Evolutionary conservation across 352 stramenopile genomes (phyloP).

Genomic region (Globisporangium parvum): DNA sequence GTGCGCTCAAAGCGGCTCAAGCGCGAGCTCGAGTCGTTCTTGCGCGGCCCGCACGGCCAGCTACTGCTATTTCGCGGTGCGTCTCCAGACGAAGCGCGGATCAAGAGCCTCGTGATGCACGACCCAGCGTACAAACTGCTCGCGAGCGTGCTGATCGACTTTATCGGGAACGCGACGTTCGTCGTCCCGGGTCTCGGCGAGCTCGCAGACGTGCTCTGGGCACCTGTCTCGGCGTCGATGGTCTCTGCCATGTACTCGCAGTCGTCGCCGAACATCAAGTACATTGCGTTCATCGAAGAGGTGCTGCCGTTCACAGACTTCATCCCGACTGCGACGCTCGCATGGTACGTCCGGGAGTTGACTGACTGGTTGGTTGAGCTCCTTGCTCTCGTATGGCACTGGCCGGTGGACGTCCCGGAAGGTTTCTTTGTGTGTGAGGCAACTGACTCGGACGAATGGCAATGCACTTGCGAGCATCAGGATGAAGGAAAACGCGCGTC

Average conservation of each 20-base stretch:
- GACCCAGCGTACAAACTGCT: conserved; percentile 55
- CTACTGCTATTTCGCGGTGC: conserved; percentile 51
- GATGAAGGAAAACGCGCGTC: conserved; percentile 1
- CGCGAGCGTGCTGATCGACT: conserved; percentile 84
- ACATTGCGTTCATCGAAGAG: conserved; percentile 80
- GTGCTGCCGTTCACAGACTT: conserved; percentile 94
- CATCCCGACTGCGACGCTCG: conserved; percentile 91
- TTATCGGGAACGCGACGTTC: conserved; percentile 86
- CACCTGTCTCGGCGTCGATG: conserved; percentile 83
- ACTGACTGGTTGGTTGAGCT: background rate
- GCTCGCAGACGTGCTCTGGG: conserved; percentile 89
- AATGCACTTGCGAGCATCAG: conserved; percentile 1
- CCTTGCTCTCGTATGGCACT: background rate
- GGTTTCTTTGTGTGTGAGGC: background rate
- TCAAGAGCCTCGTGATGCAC: conserved; percentile 33
- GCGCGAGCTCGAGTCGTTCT: conserved; percentile 30
- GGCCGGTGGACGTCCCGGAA: no score
- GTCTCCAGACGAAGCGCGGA: conserved; percentile 12
- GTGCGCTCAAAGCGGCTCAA: conserved; percentile 45
- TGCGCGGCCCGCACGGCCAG: conserved; percentile 49
- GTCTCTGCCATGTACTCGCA: conserved; percentile 91
- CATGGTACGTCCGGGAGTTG: conserved; percentile 58
- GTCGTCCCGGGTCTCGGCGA: conserved; percentile 86
- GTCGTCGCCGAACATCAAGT: conserved; percentile 80
- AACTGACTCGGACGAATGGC: background rate